phyloP scores from a whole-genome alignment of 192 early-diverging fungal genomes.

The Spinellus fusiger region DNA sequence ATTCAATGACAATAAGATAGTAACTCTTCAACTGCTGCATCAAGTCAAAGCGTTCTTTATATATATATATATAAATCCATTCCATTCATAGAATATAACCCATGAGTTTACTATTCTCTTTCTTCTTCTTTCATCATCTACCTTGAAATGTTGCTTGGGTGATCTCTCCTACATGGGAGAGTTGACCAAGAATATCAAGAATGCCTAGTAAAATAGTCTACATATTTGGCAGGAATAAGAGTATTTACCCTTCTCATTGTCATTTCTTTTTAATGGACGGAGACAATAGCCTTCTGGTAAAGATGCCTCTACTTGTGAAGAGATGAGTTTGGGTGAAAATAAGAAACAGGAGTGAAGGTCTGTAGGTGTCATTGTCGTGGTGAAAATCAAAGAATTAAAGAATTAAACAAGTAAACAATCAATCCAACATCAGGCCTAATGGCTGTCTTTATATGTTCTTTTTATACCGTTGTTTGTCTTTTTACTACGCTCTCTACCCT shows the following conservation, averaged over 20 bases:
- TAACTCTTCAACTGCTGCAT: constrained; percentile 64
- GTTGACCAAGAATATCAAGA: constrained; percentile 60
- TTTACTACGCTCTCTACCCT: too few species aligned
- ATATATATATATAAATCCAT: background rate
- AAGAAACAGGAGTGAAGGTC: background rate
- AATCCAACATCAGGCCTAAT: too few species aligned
- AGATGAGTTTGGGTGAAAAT: constrained; percentile 53
- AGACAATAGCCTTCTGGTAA: constrained; percentile 66
- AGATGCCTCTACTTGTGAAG: constrained; percentile 46
- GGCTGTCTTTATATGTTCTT: too few species aligned
- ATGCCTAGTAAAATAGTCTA: too few species aligned
- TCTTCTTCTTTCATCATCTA: too few species aligned
- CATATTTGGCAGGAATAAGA: too few species aligned
- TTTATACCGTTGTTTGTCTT: too few species aligned
- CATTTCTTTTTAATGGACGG: constrained; percentile 68
- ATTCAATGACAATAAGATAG: constrained; percentile 85
- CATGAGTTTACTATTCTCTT: background rate
- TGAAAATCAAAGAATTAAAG: background rate
- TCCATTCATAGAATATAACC: background rate
- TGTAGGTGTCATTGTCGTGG: background rate
- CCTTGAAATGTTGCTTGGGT: constrained; percentile 63
- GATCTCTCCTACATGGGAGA: constrained; percentile 75
- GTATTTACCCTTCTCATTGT: constrained; percentile 79
- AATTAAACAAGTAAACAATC: background rate
- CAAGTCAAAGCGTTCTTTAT: constrained; percentile 64